Conservation (phyloP, 106 monocot species). For the Agapanthus africanus region DNA sequence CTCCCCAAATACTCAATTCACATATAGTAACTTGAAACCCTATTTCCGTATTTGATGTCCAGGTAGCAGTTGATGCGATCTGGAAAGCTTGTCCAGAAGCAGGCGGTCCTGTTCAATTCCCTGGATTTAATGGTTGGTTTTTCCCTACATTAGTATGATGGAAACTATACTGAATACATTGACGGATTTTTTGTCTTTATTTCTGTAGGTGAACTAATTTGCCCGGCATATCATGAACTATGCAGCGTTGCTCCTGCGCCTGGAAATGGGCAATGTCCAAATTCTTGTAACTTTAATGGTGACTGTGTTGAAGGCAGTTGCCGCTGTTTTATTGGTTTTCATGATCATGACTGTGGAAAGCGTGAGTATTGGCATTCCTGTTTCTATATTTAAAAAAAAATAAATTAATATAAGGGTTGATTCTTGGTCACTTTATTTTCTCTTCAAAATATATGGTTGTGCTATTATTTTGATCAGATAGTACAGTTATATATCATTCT, state of each 20-base stretch:
- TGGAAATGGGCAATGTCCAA: conserved; percentile 60
- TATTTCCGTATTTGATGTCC: conserved; percentile 11
- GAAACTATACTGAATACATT: background rate
- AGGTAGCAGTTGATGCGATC: conserved; percentile 94
- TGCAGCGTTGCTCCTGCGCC: conserved; percentile 39
- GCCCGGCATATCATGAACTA: conserved; percentile 92
- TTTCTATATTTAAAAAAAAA: background rate
- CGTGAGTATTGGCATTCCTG: conserved; percentile 35
- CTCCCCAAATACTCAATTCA: background rate
- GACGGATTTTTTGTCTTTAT: background rate
- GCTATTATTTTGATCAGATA: too few species aligned
- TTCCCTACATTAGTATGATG: background rate
- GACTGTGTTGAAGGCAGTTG: conserved; percentile 86
- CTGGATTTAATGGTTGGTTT: conserved; percentile 85
- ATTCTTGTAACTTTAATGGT: conserved; percentile 78
- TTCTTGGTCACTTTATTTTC: background rate
- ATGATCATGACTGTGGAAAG: conserved; percentile 85
- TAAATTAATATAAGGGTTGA: background rate
- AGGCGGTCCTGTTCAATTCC: conserved; percentile 93
- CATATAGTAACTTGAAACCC: background rate
- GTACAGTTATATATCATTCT: background rate
- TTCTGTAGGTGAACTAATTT: conserved; percentile 82
- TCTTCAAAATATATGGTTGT: too few species aligned
- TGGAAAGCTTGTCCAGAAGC: conserved; percentile 84
- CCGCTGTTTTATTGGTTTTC: conserved; percentile 85